Percentiles rank a stretch among this genome's conserved stretches.
phyloP scores from a whole-genome alignment of 1,139 yeast species.

The Candida sanyaensis region DNA sequence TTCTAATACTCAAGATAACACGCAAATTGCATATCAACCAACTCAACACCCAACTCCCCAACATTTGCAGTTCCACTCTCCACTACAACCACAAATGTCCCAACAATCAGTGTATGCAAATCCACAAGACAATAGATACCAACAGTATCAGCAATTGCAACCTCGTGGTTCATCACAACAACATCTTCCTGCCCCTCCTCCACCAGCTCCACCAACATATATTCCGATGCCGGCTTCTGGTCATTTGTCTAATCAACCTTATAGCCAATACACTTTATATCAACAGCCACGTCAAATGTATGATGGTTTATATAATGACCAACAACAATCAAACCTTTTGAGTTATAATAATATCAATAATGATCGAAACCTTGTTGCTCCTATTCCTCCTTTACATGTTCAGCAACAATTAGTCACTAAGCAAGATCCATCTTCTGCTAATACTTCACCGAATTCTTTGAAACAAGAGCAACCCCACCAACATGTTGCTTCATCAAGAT shows the following conservation, averaged over 20 bases:
- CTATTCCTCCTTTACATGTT: constrained; percentile 49
- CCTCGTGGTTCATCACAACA: constrained; percentile 5
- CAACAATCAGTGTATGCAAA: neutral
- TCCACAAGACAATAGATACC: constrained; percentile 5
- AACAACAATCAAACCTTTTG: constrained; percentile 7
- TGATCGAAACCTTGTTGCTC: constrained; percentile 35
- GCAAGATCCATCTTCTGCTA: constrained; percentile 13
- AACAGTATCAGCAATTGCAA: constrained; percentile 10
- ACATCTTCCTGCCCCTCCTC: constrained; percentile 7
- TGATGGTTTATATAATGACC: constrained; percentile 8
- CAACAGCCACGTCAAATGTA: constrained; percentile 13
- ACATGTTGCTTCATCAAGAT: neutral
- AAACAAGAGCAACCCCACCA: constrained; percentile 1
- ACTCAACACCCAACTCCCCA: constrained; percentile 10
- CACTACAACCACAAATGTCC: constrained; percentile 12
- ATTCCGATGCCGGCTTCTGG: constrained; percentile 10
- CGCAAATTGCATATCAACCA: neutral
- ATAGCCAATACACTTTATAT: constrained; percentile 7
- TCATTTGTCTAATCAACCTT: constrained; percentile 7
- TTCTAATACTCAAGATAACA: neutral
- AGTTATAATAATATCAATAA: constrained; percentile 10
- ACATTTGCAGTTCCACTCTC: constrained; percentile 8
- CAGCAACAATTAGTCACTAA: constrained; percentile 39
- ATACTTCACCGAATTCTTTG: neutral
- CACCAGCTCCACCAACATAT: constrained; percentile 8